Evolutionary conservation across 2,329 filamentous ascomycete species (phyloP), one percentile per base, ranked within the genome.

Genomic region (Seiridium cupressi): DNA sequence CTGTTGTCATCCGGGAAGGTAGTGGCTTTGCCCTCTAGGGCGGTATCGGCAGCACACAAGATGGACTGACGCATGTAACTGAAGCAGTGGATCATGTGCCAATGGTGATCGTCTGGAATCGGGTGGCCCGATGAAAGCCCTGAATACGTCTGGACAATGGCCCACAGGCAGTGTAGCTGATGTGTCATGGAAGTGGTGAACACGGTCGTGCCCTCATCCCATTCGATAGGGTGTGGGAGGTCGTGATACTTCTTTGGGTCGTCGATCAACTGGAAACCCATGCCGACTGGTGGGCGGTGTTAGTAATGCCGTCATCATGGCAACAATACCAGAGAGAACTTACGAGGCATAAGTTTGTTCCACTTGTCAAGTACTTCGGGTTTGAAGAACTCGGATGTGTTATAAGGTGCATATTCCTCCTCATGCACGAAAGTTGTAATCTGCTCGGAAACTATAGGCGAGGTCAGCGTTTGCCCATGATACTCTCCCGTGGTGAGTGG

Each of bases 21-120:
- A 2, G 78, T 80, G 66, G 79, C 77, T 11, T 74, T 73, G 42
- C 77, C 77, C 69, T 81, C 78, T 51, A 80, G 68, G 1, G 77
- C 77, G 61, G 77, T 78, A 62, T 81, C 79, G 56, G 76, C 75
- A 35, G 70, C 74, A 67, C 79, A 81, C 73, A 80, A 75, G 61
- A 81, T 76, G 44, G 76, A 76, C 66, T 81, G 76, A 9, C 79
- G 71, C 69, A 81, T 74, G 66, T 81, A 81, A 64, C 77, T 75
- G 67, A 80, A 78, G 71, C 79, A 81, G 70, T 81, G 79, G 57
- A 77, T 75, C 72, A 81, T 77, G 68, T 81, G 78, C 75, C 76
- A 79, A 67, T 79, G 76, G 67, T 79, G 75, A 62, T 79, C 77
- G 32, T 75, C 71, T 18, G 76, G 76, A 44, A 79, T 69, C 49